Base-by-base conservation (phyloP, 345 rosid species). In the Acer yangbiense region DNA sequence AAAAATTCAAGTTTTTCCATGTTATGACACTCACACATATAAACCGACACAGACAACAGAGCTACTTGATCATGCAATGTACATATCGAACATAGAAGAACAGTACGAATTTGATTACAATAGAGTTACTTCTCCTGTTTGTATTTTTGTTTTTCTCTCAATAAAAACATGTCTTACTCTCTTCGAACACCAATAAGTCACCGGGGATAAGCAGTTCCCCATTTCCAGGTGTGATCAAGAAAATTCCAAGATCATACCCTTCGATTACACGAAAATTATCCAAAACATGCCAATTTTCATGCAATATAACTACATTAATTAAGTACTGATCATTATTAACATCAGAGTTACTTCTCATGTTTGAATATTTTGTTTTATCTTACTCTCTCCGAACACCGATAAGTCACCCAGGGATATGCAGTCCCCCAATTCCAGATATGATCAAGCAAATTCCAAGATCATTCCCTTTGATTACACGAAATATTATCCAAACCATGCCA, bases 1-100 rank as follows among this genome's bases (percentile, higher is more conserved):
- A 71, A 73, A 77, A 81, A n/a, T 48, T 68, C 32, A 76, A 10
- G 17, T 41, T 74, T 46, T n/a, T 71, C 73, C 76, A 65, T 11
- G 9, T 17, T 32, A 72, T 63, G 23, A 68, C 27, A 35, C 14
- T 50, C n/a, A 25, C 0, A 3, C 55, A 4, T 32, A 43, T 0
- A 32, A 39, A 55, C 39, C 35, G 35, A 35, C n/a, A 39, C 32
- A 29, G 32, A 29, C 20, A 52, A 10, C 65, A 79, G 23, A 3
- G 1, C 23, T 66, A 4, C 43, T 43, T 39, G 39, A 62, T 9
- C 29, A 35, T 35, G 39, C 39, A 64, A 65, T n/a, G 69, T 1
- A 65, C 35, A 54, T 43, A 43, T 43, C 11, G 46, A 43, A 43
- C 46, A 50, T 35, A 35, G 6, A 35, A 4, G 39, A 35, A 35